Base-by-base conservation (phyloP, 176 grass and related monocot genomes). In the Phoenix roebelenii region DNA sequence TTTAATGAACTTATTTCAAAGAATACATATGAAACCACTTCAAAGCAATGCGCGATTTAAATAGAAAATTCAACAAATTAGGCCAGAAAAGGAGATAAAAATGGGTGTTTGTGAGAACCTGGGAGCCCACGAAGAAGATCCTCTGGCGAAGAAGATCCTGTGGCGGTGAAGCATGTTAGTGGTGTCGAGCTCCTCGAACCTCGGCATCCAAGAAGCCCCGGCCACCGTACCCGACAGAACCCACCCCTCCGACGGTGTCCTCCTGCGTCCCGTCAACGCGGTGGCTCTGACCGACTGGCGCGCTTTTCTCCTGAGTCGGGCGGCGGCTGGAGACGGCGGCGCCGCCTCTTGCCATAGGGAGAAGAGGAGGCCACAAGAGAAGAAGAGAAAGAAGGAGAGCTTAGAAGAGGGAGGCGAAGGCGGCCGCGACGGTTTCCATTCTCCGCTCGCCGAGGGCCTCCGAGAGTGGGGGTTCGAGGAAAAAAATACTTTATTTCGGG, bases 141-240 rank as follows among this genome's bases (percentile, higher is more conserved):
- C 87, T 69, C 58, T 97, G 84, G 52, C 73, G 69, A 29, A 97
- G 87, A 44, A 71, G 70, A 91, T 87, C 50, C 87, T 69, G 54
- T 97, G 84, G 52, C 73, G 69, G 48, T 91, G 87, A 44, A 97
- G 87, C 92, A 83, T 80, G 72, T 85, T 84, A 16, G 76, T 83
- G 51, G 84, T 70, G 32, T 97, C 87, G 23, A 91, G 59, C 23
- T 90, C 81, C 72, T 97, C 81, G 16, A 82, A 52, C 19, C 73
- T 57, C 7, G 54, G 54, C 78, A 82, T 78, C 61, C 86, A 69
- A 25, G 74, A 74, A 3, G 83, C 59, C 52, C 25, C 14, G 2
- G 28, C 15, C 5, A 17, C 18, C 26, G 65, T 32, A 5, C 29
- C 26, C 18, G 65, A 55, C 25, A 68, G 28, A 56, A 24, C 53